A percentile compares a stretch with the other conserved stretches of the same genome.
These are phyloP conservation scores for Salinomyces thailandicus DNA, from an alignment of 2,329 filamentous ascomycete genomes.

Conservation along the genomic window DNA sequence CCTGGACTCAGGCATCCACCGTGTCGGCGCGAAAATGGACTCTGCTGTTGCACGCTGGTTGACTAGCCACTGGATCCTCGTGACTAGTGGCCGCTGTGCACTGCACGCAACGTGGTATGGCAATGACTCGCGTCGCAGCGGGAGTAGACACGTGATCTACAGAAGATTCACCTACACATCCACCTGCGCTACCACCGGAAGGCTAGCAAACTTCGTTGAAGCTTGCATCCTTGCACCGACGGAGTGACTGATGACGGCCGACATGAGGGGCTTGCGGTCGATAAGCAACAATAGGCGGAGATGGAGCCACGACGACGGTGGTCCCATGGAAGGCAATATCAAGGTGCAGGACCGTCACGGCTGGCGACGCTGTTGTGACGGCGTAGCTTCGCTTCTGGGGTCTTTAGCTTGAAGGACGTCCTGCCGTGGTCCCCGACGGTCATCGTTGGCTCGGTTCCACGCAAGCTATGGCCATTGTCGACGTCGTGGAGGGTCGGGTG, in stretches of 20 bases:
- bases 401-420: constrained; percentile 33
- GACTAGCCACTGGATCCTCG: too few species aligned
- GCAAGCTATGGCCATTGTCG: constrained; percentile 23
- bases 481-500: constrained; percentile 7
- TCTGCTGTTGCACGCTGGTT: too few species aligned
- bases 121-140: constrained; percentile 5
- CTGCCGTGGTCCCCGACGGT: constrained; percentile 33
- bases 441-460: constrained; percentile 36
- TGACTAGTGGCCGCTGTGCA: too few species aligned
- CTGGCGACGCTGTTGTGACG: constrained; percentile 16
- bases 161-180: constrained; percentile 10
- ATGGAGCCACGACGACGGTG: constrained; percentile 33
- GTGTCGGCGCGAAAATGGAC: too few species aligned
- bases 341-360: constrained; percentile 14
- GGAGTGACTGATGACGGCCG: constrained; percentile 13
- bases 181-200: constrained; percentile 4
- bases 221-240: constrained; percentile 13
- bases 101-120: constrained; percentile 6
- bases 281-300: constrained; percentile 34
- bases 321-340: constrained; percentile 18
- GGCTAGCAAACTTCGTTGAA: constrained; percentile 11
- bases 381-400: constrained; percentile 17
- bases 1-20: background rate
- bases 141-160: constrained; percentile 8
- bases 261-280: constrained; percentile 31